Conservation (phyloP, 208 protist species). For the Willaertia magna region DNA sequence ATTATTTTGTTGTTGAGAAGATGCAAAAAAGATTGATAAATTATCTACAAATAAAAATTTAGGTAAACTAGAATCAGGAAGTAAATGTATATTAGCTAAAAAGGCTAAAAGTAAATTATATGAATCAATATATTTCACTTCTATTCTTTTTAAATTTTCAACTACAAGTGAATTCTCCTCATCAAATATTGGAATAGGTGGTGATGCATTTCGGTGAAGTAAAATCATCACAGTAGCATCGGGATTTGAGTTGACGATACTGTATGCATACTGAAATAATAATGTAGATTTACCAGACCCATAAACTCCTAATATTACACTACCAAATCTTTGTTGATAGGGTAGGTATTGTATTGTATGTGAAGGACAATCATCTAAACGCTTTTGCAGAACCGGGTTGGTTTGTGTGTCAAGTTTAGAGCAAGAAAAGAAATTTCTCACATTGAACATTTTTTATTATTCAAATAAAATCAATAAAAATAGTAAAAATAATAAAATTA, state of each 20-base stretch:
- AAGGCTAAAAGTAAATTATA: not conserved
- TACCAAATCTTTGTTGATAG: not conserved
- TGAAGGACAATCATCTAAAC: not conserved
- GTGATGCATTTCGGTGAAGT: not conserved
- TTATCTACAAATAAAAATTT: not conserved
- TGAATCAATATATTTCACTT: not conserved
- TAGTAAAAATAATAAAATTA: too few relatives aligned
- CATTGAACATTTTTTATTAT: too few relatives aligned
- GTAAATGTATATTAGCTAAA: not conserved
- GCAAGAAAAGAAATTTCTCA: not conserved
- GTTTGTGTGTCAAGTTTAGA: not conserved
- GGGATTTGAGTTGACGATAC: not conserved
- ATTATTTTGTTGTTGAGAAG: not conserved
- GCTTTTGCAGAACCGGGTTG: not conserved
- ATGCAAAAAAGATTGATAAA: not conserved
- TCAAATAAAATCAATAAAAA: too few relatives aligned
- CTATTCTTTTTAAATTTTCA: not conserved
- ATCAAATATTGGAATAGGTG: not conserved
- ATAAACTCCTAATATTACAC: not conserved
- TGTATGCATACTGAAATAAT: not conserved
- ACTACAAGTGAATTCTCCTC: not conserved
- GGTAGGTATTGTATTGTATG: not conserved
- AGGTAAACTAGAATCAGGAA: not conserved
- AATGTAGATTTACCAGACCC: not conserved
- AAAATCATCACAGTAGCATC: not conserved